A percentile compares a stretch with the other conserved stretches of the same genome.
Conservation (phyloP, 164 flowering plant species). For the Platanus orientalis region DNA sequence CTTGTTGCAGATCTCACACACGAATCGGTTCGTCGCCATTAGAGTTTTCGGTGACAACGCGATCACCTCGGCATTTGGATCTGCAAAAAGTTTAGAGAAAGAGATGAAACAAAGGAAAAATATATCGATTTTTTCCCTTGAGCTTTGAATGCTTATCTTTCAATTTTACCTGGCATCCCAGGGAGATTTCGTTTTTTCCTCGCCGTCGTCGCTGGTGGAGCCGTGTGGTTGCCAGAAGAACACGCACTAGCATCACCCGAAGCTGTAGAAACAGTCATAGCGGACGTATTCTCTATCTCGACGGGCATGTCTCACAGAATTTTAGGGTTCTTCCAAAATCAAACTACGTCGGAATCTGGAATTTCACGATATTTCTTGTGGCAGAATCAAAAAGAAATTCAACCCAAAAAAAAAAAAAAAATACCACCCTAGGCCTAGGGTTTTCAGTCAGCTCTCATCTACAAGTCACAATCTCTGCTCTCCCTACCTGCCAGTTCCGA, state of each 20-base stretch:
- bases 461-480: conserved; percentile 4
- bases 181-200: no score
- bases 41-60: no score
- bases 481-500: conserved; percentile 1
- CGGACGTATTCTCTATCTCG: conserved; percentile 36
- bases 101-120: no score
- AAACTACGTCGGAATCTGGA: not conserved
- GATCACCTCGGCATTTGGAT: no score
- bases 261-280: conserved; percentile 41
- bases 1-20: no score
- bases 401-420: no score
- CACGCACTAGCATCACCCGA: conserved; percentile 44
- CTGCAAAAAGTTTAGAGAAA: no score
- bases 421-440: not conserved
- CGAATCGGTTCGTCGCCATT: no score
- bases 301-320: conserved; percentile 11
- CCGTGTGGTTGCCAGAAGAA: conserved; percentile 29
- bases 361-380: not conserved
- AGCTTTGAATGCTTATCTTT: no score
- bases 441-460: not conserved
- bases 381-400: not conserved
- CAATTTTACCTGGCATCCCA: no score
- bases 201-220: conserved; percentile 14
- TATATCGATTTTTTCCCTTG: no score
- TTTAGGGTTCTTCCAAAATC: not conserved